Percentiles rank a stretch among this genome's conserved stretches.
Evolutionary conservation across 2,329 filamentous ascomycete species (phyloP).

Genomic region (Magnaporthales sp.): DNA sequence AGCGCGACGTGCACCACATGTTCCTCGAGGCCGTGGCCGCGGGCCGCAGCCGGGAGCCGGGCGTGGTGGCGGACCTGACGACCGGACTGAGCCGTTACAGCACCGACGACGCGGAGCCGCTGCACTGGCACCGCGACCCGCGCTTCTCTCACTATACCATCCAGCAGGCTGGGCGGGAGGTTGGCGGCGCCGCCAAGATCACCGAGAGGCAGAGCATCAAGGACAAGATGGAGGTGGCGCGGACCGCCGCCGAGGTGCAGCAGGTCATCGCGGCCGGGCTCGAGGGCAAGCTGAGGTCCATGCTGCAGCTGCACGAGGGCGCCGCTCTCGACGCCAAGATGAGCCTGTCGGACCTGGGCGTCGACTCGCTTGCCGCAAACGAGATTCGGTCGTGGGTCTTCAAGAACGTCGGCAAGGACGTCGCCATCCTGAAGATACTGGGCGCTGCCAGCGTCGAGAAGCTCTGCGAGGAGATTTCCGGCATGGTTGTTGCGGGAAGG

Average conservation of each 20-base stretch:
- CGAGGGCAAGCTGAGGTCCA: slow-evolving; percentile 16
- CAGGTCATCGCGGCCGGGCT: slow-evolving; percentile 19
- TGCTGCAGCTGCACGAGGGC: slow-evolving; percentile 22
- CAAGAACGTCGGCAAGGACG: slow-evolving; percentile 29
- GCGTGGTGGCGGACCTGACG: slow-evolving; percentile 26
- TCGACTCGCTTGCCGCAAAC: slow-evolving; percentile 31
- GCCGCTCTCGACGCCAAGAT: slow-evolving; percentile 20
- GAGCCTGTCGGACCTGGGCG: slow-evolving; percentile 26
- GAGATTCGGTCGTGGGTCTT: slow-evolving; percentile 37
- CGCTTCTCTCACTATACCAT: slow-evolving; percentile 30
- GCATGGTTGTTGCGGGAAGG: background rate
- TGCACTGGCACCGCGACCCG: slow-evolving; percentile 34
- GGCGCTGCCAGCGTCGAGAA: slow-evolving; percentile 18
- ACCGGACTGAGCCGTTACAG: slow-evolving; percentile 31
- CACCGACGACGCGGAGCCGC: slow-evolving; percentile 17
- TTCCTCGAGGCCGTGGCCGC: slow-evolving; percentile 40
- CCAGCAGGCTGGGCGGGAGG: slow-evolving; percentile 15
- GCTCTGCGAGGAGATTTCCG: background rate
- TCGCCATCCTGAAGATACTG: slow-evolving; percentile 37
- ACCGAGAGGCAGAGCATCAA: slow-evolving; percentile 14
- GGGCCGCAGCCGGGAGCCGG: slow-evolving; percentile 15
- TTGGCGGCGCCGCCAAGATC: background rate
- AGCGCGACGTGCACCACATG: slow-evolving; percentile 40
- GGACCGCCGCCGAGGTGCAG: slow-evolving; percentile 14
- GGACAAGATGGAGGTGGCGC: slow-evolving; percentile 18